Base-by-base conservation (phyloP, 2,329 filamentous ascomycete species). In the Botryotinia convoluta region DNA sequence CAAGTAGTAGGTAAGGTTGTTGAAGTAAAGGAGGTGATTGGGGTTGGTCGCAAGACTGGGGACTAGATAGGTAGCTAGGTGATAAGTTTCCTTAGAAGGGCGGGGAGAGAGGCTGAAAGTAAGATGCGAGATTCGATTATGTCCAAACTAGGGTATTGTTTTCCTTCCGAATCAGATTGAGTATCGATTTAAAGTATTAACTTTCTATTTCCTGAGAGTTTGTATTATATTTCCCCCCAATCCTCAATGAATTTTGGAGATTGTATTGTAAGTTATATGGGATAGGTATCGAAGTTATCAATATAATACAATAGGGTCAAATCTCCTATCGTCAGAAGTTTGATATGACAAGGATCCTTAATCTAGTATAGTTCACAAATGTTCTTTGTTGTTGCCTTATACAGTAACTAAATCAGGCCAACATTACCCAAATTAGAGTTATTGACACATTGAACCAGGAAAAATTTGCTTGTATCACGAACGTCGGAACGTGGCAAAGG, bases 391-490 rank as follows among this genome's bases (percentile, higher is more conserved):
- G 68, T 22, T 70, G 68, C 70, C 42, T 72, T 37, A 67, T 22
- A 29, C 14, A 60, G 29, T 59, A 20, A 29, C 9, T 9, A 37
- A 54, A 54, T 68, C 51, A 72, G 71, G 71, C 48, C 42, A 37
- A 45, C n/a, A 60, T 51, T 68, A 60, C 62, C 44, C 62, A 72
- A 44, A 68, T 68, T 72, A 68, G 71, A 72, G 62, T 70, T 72
- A 67, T 72, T 62, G 62, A 72, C 71, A 72, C 42, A 65, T 72
- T 68, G 71, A 68, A 68, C 62, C 62, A 68, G 48, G 62, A 72
- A 72, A 72, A 72, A 68, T 72, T 54, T 72, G 61, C 70, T 60
- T 22, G 71, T 68, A 72, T 67, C 71, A 68, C 39, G 71, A 72
- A 73, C 71, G 64, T 69, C 71, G 60, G 71, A 73, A 51, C 57